Evolutionary conservation across 352 stramenopile species (phyloP).

Genomic region (Pilasporangium apinafurcum): DNA sequence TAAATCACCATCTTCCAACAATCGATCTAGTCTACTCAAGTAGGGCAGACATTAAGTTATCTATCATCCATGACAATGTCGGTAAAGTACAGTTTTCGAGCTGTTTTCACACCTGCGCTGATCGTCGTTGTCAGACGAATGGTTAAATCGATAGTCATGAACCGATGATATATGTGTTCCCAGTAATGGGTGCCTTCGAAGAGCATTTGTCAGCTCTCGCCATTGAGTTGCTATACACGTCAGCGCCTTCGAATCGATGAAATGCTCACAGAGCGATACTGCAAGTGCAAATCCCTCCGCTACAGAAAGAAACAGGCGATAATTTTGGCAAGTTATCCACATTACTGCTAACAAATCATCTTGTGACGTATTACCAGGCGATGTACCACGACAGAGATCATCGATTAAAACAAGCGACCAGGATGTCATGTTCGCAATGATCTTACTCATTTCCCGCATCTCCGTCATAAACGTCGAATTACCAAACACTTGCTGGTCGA

Average conservation of each 20-base stretch:
- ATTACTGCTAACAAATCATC: background rate
- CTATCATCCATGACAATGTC: too few relatives aligned
- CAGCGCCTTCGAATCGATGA: slow-evolving; percentile 14
- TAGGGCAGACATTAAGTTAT: too few relatives aligned
- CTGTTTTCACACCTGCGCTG: too few relatives aligned
- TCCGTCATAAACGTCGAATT: slow-evolving; percentile 52
- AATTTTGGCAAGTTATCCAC: background rate
- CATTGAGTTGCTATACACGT: slow-evolving; percentile 26
- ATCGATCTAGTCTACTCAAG: too few relatives aligned
- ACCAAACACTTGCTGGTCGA: slow-evolving; percentile 35
- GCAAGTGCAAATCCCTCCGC: slow-evolving; percentile 25
- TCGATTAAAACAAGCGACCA: slow-evolving; percentile 41
- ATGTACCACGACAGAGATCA: slow-evolving; percentile 43
- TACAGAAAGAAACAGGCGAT: slow-evolving; percentile 1
- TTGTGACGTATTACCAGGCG: slow-evolving; percentile 14
- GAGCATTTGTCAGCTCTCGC: slow-evolving; percentile 17
- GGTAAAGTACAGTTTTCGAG: too few relatives aligned
- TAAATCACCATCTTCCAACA: too few relatives aligned
- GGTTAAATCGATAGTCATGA: too few relatives aligned
- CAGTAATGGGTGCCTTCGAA: too few relatives aligned
- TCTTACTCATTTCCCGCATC: slow-evolving; percentile 37
- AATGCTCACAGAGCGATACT: slow-evolving; percentile 19
- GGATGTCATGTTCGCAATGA: slow-evolving; percentile 20
- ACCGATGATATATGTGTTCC: too few relatives aligned
- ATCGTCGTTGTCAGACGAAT: too few relatives aligned